phyloP scores from a whole-genome alignment of 176 grass and related monocot genomes.

The Paspalum notatum region DNA sequence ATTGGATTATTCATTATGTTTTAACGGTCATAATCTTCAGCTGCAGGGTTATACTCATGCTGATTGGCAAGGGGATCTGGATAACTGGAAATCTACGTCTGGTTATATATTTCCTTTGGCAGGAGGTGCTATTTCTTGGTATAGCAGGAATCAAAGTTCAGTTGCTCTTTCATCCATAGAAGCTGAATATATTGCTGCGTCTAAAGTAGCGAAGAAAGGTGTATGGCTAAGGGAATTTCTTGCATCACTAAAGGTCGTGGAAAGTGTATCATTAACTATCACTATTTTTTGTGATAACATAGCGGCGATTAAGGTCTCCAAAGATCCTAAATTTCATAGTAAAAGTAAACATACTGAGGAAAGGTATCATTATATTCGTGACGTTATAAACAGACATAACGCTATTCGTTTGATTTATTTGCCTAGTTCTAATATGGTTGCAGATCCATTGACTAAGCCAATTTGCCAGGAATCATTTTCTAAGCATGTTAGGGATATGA shows the following conservation, averaged over 20 bases:
- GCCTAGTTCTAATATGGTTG: background rate
- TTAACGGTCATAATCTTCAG: too few relatives aligned
- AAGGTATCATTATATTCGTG: background rate
- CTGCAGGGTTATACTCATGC: too few relatives aligned
- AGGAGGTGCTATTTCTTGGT: conserved; percentile 9
- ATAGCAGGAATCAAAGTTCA: background rate
- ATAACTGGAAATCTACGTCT: too few relatives aligned
- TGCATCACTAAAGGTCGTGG: too few relatives aligned
- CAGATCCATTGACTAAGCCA: background rate
- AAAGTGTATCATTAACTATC: too few relatives aligned
- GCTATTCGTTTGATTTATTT: too few relatives aligned
- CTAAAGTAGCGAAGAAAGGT: background rate
- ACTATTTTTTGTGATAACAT: background rate
- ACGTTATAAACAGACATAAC: conserved; percentile 4
- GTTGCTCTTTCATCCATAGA: background rate
- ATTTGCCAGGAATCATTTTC: background rate
- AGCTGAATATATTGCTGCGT: background rate
- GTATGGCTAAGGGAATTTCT: background rate
- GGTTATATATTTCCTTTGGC: too few relatives aligned
- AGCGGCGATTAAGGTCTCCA: background rate
- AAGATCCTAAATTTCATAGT: conserved; percentile 3
- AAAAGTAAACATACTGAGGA: conserved; percentile 1
- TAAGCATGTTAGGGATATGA: background rate
- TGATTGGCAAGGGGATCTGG: too few relatives aligned
- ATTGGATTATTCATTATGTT: too few relatives aligned